Base-by-base conservation (phyloP, 345 rosid species). In the Eutrema heterophyllum region DNA sequence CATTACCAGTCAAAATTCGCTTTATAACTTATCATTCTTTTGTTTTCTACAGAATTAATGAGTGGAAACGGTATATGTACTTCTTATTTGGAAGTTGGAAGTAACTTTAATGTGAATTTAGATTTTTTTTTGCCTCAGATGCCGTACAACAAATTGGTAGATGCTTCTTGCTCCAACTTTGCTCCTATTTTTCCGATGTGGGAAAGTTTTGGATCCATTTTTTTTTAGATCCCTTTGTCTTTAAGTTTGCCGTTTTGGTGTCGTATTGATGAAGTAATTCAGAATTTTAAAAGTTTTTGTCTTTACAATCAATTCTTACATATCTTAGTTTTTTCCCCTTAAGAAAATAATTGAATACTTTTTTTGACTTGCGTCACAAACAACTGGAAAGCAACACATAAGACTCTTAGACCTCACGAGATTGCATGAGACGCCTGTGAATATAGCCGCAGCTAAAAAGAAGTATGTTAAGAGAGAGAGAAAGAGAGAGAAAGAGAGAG, bases 401-500 rank as follows among this genome's bases (percentile, higher is more conserved):
- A 16, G 57, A 52, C 74, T 52, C 43, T 58, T 13, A 75, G 71
- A 54, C 43, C n/a, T 76, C 75, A 76, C 79, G 75, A 51, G 80
- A 70, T 10, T 70, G 61, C 78, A 76, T 70, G 66, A 63, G 80
- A 64, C 45, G 35, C 75, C 6, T 76, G 80, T 76, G 80, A 76
- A 7, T 16, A 36, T 51, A 68, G 36, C 80, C 80, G 38, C 64
- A 38, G 44, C 70, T 53, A 44, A 68, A 60, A 68, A 75, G 57
- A 60, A 60, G 50, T 72, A 52, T 30, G 54, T 13, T 29, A 32
- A 41, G 14, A 44, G 39, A 54, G 7, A 43, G 39, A 53, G 11
- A 61, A 5, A 41, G 30, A 68, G 24, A 21, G 24, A 21, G 24
- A 21, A n/a, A n/a, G 5, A 53, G 18, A 41, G 9, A 52, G 30